Evolutionary conservation across 176 grass and related monocot species (phyloP).

Genomic region (Oryza punctata): DNA sequence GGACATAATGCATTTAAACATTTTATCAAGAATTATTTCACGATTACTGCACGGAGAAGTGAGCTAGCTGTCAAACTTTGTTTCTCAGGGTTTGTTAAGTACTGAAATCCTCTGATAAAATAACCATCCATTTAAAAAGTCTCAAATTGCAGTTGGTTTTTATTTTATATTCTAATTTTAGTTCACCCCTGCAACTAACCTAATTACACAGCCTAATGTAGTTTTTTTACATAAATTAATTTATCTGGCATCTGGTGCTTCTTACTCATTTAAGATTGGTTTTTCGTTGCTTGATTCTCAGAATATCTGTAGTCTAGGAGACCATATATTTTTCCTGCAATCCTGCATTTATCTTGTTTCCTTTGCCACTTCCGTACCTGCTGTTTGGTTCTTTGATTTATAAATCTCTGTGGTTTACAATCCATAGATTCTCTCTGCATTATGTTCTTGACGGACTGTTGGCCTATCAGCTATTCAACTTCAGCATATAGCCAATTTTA

Average conservation of each 20-base stretch:
- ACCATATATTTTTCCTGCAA: neutral
- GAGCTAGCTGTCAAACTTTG: neutral
- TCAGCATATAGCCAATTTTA: slow-evolving; percentile 21
- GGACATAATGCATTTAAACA: neutral
- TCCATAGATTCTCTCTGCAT: neutral
- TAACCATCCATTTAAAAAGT: neutral
- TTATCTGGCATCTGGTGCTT: neutral
- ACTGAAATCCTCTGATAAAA: neutral
- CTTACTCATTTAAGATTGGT: neutral
- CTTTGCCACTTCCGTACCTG: neutral
- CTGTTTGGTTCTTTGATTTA: neutral
- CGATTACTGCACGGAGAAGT: neutral
- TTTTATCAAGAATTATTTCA: slow-evolving; percentile 10
- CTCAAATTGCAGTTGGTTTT: neutral
- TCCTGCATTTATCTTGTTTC: neutral
- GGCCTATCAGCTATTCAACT: slow-evolving; percentile 9
- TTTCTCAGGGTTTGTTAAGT: neutral
- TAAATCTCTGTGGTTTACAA: slow-evolving; percentile 6
- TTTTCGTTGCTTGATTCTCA: neutral
- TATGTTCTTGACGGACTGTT: neutral
- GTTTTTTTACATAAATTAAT: neutral
- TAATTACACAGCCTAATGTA: neutral
- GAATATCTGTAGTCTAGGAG: neutral
- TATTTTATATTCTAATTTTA: neutral
- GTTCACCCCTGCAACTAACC: neutral